phyloP scores from a whole-genome alignment of 192 early-diverging fungal species.

The Phlyctochytrium arcticum region DNA sequence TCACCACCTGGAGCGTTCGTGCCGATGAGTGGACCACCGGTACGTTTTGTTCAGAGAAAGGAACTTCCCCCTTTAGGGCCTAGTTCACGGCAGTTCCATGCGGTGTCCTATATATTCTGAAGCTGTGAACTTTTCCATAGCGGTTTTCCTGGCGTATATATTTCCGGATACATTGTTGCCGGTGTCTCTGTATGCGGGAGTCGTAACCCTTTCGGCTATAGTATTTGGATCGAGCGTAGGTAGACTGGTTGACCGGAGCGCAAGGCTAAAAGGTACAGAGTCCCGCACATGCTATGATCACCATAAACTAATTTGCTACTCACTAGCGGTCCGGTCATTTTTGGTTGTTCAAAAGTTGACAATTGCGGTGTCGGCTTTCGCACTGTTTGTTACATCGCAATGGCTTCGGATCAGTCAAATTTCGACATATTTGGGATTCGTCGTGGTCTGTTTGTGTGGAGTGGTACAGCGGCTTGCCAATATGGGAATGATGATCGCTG shows the following conservation, averaged over 20 bases:
- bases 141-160: conserved; percentile 33
- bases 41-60: conserved; percentile 8
- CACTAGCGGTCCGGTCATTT: conserved; percentile 14
- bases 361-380: conserved; percentile 32
- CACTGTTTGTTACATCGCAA: conserved; percentile 15
- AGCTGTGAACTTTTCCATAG: not conserved
- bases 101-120: not conserved
- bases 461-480: conserved; percentile 29
- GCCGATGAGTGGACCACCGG: conserved; percentile 40
- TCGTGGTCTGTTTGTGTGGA: conserved; percentile 13
- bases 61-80: no score
- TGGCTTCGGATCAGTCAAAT: not conserved
- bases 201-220: conserved; percentile 30
- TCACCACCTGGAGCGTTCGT: conserved; percentile 41
- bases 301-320: not conserved
- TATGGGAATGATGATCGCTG: conserved; percentile 28
- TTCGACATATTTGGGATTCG: conserved; percentile 15
- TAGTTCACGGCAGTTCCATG: no score
- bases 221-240: conserved; percentile 29
- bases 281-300: not conserved
- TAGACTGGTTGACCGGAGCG: conserved; percentile 12
- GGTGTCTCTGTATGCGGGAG: conserved; percentile 34
- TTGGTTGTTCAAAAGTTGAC: conserved; percentile 33
- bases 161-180: conserved; percentile 33
- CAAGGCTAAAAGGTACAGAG: conserved; percentile 9